Evolutionary conservation across 495 filamentous ascomycete genomes (phyloP).

Genomic region (Parmelia sp.): DNA sequence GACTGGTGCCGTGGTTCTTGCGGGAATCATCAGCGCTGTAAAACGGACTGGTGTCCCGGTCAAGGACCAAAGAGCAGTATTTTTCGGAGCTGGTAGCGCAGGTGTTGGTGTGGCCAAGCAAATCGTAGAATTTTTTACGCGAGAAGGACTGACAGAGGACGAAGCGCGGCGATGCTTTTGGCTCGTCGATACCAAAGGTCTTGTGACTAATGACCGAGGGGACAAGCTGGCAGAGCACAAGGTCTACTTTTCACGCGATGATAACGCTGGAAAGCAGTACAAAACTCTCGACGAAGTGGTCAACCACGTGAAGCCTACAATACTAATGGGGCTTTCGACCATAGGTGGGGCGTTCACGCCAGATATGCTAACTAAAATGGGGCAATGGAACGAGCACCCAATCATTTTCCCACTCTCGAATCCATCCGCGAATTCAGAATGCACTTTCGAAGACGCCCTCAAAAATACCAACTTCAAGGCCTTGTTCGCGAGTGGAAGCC

Average conservation of each 20-base stretch:
- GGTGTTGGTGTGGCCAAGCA: conserved; percentile 97
- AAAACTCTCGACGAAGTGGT: conserved; percentile 86
- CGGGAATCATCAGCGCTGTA: conserved; percentile 90
- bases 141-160: conserved; percentile 86
- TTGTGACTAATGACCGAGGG: conserved; percentile 88
- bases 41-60: conserved; percentile 79
- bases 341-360: conserved; percentile 92
- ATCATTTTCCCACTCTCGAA: conserved; percentile 95
- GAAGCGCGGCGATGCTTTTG: conserved; percentile 88
- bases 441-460: conserved; percentile 89
- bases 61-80: conserved; percentile 88
- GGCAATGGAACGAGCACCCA: conserved; percentile 68
- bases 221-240: conserved; percentile 96
- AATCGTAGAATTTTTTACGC: conserved; percentile 91
- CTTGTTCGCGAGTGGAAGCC: conserved; percentile 91
- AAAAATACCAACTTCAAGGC: conserved; percentile 80
- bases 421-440: conserved; percentile 92
- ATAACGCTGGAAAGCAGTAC: conserved; percentile 89
- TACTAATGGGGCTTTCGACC: conserved; percentile 89
- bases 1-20: conserved; percentile 91
- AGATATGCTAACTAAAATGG: conserved; percentile 77
- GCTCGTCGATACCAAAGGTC: conserved; percentile 94
- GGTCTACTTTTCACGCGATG: conserved; percentile 87
- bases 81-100: conserved; percentile 91
- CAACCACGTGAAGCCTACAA: conserved; percentile 88